A percentile compares a stretch with the other conserved stretches of the same genome.
phyloP scores from a whole-genome alignment of 352 stramenopile species.

The Pythium aristosporum region DNA sequence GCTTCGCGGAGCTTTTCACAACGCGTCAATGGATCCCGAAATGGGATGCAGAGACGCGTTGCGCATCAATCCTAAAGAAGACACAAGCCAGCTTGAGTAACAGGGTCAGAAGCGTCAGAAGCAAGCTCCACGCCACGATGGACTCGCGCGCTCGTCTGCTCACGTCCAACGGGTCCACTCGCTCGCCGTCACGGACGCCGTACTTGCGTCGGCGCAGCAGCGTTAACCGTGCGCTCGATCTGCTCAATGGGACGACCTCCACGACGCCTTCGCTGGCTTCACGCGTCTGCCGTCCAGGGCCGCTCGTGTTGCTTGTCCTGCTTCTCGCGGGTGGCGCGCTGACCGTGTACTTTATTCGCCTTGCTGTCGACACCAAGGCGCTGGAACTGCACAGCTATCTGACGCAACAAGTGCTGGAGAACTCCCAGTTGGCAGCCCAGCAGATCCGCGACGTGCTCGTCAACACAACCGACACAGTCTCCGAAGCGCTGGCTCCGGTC shows the following conservation, averaged over 20 bases:
- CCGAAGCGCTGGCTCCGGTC: slow-evolving; percentile 1
- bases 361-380: background rate
- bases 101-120: background rate
- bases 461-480: slow-evolving; percentile 4
- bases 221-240: slow-evolving; percentile 7
- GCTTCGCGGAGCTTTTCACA: background rate
- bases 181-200: background rate
- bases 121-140: background rate
- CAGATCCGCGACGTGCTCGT: slow-evolving; percentile 1
- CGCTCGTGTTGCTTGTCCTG: background rate
- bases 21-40: background rate
- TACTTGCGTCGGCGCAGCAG: slow-evolving; percentile 6
- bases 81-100: background rate
- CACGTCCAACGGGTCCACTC: background rate
- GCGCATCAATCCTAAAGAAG: background rate
- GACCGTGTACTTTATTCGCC: background rate
- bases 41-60: background rate
- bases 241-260: background rate
- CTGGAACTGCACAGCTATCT: background rate
- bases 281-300: slow-evolving; percentile 7
- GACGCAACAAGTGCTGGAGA: background rate
- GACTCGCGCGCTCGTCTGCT: slow-evolving; percentile 3
- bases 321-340: background rate
- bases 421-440: background rate
- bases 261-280: background rate